Evolutionary conservation across 805 yeast species (phyloP), one percentile per base, ranked within the genome.

Genomic region (Saturnispora saitoi): DNA sequence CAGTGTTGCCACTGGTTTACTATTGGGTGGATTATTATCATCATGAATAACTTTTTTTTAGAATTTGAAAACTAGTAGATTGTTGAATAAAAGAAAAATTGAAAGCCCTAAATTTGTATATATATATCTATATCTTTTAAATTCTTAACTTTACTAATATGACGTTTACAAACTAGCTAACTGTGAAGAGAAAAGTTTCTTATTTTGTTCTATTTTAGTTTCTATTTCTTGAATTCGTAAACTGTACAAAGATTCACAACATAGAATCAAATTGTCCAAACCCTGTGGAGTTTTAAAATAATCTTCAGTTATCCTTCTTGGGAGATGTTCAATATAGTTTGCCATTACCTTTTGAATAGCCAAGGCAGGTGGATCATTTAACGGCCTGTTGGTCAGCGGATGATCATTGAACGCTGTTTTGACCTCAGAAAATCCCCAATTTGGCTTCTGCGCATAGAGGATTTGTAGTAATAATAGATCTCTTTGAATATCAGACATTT

Each of bases 1-100:
- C 30, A 86, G 93, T 60, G 96, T 89, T 8, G 96, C 97, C 1
- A 76, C 90, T 1, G 93, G 90, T 1, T 59, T 89, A 28, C 60
- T 89, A 43, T 66, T 47, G 4, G 49, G 49, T 32, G 37, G 38
- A 14, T 10, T 47, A 15, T 32, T 47, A 26, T 38, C 42, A 12
- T 41, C 30, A 32, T 41, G 11, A 20, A 12, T 12, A 15, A n/a
- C 26, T 5, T 32, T 6, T 24, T 10, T 38, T 30, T 29, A 3
- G 28, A 15, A 20, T 17, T 30, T 32, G 19, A 17, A 30, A 22
- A 29, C 12, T 28, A 34, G 24, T 24, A 26, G 17, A n/a, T 45
- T 28, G 20, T 38, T 38, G 1, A 8, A 6, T 6, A 24, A 24
- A 24, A 6, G 28, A 24, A 24, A 24, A 24, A 24, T 24, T 37